Conservation (phyloP, 2,329 filamentous ascomycete species). For the Hymenoscyphus infarciens region DNA sequence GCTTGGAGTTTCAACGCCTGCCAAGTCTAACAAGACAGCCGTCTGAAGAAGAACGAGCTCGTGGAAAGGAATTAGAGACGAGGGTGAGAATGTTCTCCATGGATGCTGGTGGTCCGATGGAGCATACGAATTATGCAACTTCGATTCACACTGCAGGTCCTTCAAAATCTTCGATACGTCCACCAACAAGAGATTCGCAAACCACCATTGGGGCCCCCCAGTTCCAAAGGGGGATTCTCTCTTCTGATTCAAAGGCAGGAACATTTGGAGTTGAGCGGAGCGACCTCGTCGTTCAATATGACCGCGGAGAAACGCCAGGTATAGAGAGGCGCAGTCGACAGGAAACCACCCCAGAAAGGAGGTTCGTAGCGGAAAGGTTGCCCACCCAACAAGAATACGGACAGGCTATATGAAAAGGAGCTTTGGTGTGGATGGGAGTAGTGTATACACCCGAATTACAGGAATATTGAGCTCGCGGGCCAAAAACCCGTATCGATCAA, state of each 20-base stretch:
- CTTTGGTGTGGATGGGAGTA: background rate
- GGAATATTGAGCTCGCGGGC: too few relatives aligned
- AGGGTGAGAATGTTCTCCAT: conserved; percentile 7
- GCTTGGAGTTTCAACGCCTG: conserved; percentile 10
- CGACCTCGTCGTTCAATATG: background rate
- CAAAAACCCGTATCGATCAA: too few relatives aligned
- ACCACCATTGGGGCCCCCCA: background rate
- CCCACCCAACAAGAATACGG: background rate
- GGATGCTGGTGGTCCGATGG: background rate
- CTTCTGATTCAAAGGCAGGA: background rate
- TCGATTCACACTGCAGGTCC: background rate
- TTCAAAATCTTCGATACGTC: background rate
- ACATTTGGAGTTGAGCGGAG: background rate
- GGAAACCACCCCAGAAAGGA: background rate
- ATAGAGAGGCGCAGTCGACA: background rate
- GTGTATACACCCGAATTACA: too few relatives aligned
- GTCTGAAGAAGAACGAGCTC: conserved; percentile 8
- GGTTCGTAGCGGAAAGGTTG: background rate
- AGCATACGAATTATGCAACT: background rate
- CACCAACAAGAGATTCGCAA: background rate
- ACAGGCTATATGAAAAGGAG: background rate
- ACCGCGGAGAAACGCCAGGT: background rate
- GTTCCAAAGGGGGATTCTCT: background rate
- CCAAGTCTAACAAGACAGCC: conserved; percentile 8
- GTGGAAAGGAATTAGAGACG: background rate